phyloP scores from a whole-genome alignment of 1,284 basidiomycete genomes.

The Rhizoctonia solani region DNA sequence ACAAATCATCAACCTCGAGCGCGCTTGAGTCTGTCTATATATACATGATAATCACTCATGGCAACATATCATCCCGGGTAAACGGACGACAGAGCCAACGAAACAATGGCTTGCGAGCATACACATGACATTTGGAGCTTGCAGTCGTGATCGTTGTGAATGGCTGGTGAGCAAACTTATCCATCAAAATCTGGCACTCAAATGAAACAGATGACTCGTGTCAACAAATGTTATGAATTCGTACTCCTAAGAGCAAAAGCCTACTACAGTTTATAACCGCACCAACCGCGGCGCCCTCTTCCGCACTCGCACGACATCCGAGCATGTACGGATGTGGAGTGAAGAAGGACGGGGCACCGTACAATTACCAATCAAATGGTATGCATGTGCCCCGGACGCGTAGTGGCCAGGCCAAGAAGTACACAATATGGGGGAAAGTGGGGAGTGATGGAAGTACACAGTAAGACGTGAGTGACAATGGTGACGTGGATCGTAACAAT shows the following conservation, averaged over 20 bases:
- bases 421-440: neutral
- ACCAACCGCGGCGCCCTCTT: slow-evolving; percentile 29
- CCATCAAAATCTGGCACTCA: too few species aligned
- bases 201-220: too few species aligned
- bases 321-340: neutral
- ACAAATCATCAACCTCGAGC: too few species aligned
- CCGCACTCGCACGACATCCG: slow-evolving; percentile 1
- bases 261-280: neutral
- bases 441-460: neutral
- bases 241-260: neutral
- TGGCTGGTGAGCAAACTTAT: too few species aligned
- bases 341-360: slow-evolving; percentile 24
- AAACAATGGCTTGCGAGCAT: too few species aligned
- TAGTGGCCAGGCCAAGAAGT: neutral
- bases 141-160: too few species aligned
- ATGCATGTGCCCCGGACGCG: slow-evolving; percentile 1
- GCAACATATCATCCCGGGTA: too few species aligned
- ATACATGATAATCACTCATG: too few species aligned
- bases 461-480: neutral
- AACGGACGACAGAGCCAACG: too few species aligned
- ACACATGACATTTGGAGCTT: too few species aligned
- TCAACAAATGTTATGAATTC: neutral
- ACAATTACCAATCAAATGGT: neutral
- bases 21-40: too few species aligned
- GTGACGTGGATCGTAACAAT: neutral